Conservation (phyloP, 1,284 basidiomycete genomes). For the Lentinus polychrous region DNA sequence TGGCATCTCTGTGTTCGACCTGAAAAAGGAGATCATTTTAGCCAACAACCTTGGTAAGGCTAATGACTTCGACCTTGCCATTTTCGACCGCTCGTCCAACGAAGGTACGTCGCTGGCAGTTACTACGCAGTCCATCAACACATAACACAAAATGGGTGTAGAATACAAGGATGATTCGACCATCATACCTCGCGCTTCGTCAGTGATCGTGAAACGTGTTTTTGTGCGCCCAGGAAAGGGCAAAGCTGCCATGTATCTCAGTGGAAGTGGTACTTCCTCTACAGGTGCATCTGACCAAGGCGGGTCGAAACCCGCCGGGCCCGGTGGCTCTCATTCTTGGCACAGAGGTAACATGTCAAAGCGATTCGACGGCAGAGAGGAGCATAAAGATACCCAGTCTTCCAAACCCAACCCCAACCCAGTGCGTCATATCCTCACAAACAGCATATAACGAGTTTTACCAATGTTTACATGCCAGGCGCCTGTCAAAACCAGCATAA, state of each 20-base stretch:
- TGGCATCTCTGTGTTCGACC: slow-evolving; percentile 96
- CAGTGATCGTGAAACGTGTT: slow-evolving; percentile 87
- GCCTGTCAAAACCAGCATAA: slow-evolving; percentile 33
- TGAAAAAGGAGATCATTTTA: slow-evolving; percentile 97
- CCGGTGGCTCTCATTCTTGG: slow-evolving; percentile 34
- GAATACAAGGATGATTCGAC: slow-evolving; percentile 91
- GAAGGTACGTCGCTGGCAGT: slow-evolving; percentile 56
- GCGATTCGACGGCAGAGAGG: slow-evolving; percentile 67
- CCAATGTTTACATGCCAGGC: slow-evolving; percentile 2
- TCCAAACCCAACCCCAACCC: slow-evolving; percentile 10
- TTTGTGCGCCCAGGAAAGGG: slow-evolving; percentile 91
- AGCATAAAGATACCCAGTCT: slow-evolving; percentile 26
- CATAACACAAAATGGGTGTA: slow-evolving; percentile 27
- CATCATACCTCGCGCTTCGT: slow-evolving; percentile 91
- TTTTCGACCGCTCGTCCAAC: slow-evolving; percentile 80
- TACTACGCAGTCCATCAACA: neutral
- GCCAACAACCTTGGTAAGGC: slow-evolving; percentile 95
- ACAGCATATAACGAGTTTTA: neutral
- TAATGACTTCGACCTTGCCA: slow-evolving; percentile 91
- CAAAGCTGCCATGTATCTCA: slow-evolving; percentile 83
- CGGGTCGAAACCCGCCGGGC: slow-evolving; percentile 19
- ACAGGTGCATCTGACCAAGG: slow-evolving; percentile 20
- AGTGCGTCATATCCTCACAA: neutral
- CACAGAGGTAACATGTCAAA: slow-evolving; percentile 74
- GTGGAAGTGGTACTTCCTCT: slow-evolving; percentile 42